These are phyloP conservation scores for Flaveria trinervia DNA, from an alignment of 129 eudicot species.

Conservation along the genomic window DNA sequence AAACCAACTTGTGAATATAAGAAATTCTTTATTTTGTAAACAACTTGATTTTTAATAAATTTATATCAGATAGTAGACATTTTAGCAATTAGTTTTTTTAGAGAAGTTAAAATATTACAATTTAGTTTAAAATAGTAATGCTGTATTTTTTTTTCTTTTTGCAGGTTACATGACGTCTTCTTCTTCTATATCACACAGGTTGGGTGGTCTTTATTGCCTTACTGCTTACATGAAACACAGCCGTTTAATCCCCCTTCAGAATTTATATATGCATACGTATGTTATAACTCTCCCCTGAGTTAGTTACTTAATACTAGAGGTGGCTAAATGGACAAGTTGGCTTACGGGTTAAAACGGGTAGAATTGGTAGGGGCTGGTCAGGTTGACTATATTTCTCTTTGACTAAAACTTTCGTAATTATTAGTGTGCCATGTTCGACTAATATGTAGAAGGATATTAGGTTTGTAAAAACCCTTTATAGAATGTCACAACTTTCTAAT, in stretches of 20 bases:
- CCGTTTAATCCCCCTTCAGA: constrained; percentile 81
- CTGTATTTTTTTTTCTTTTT: constrained; percentile 5
- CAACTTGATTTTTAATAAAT: too few species aligned
- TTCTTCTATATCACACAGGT: constrained; percentile 48
- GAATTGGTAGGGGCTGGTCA: not conserved
- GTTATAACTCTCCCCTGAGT: constrained; percentile 25
- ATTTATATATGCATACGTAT: constrained; percentile 73
- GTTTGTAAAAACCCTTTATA: not conserved
- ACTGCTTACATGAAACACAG: constrained; percentile 86
- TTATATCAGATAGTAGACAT: too few species aligned
- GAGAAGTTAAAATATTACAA: too few species aligned
- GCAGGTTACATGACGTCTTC: constrained; percentile 69
- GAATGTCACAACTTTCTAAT: not conserved
- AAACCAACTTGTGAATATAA: too few species aligned
- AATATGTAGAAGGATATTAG: not conserved
- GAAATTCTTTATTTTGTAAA: too few species aligned
- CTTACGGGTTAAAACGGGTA: not conserved
- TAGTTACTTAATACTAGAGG: constrained; percentile 15
- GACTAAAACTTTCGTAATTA: not conserved
- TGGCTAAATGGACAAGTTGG: not conserved
- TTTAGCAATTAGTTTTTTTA: too few species aligned
- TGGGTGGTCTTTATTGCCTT: constrained; percentile 87
- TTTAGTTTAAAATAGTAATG: too few species aligned
- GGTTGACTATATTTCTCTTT: not conserved
- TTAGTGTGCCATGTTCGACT: not conserved